Evolutionary conservation across 139 green algal genomes (phyloP).

Genomic region (Nannochloris sp.): DNA sequence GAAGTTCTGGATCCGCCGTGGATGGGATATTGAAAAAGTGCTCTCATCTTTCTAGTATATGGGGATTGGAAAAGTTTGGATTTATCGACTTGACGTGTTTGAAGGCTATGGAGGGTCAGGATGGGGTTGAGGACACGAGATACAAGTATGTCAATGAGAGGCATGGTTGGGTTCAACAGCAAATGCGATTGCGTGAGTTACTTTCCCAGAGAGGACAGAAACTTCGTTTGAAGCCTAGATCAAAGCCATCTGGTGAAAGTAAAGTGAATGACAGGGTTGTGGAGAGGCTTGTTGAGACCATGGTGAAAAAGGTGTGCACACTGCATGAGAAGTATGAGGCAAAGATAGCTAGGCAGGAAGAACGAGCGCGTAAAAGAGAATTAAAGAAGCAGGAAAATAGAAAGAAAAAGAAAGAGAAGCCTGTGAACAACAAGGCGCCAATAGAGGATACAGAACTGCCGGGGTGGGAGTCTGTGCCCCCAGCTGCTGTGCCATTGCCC

Average conservation of each 20-base stretch:
- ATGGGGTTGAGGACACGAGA: constrained; percentile 13
- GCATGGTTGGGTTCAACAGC: constrained; percentile 31
- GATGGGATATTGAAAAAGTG: neutral
- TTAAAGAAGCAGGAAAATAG: neutral
- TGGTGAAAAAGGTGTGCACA: neutral
- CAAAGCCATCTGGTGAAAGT: neutral
- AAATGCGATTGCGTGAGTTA: constrained; percentile 13
- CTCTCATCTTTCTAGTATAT: constrained; percentile 11
- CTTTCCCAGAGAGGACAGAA: neutral
- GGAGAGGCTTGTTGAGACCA: constrained; percentile 2
- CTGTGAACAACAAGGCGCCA: neutral
- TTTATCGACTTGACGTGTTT: constrained; percentile 43
- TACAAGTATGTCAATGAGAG: constrained; percentile 44
- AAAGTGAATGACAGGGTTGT: neutral
- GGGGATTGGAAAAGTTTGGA: constrained; percentile 52
- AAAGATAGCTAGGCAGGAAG: neutral
- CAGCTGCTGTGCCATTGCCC: constrained; percentile 5
- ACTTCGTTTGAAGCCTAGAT: neutral
- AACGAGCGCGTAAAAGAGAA: neutral
- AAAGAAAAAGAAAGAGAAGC: neutral
- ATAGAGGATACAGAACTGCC: neutral
- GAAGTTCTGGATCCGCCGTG: neutral
- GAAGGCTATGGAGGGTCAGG: constrained; percentile 49
- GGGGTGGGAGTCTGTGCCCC: neutral
- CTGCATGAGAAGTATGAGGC: neutral